Evolutionary conservation across 1,284 basidiomycete species (phyloP), one percentile per base, ranked within the genome.

Genomic region (Sporisorium exsertum): DNA sequence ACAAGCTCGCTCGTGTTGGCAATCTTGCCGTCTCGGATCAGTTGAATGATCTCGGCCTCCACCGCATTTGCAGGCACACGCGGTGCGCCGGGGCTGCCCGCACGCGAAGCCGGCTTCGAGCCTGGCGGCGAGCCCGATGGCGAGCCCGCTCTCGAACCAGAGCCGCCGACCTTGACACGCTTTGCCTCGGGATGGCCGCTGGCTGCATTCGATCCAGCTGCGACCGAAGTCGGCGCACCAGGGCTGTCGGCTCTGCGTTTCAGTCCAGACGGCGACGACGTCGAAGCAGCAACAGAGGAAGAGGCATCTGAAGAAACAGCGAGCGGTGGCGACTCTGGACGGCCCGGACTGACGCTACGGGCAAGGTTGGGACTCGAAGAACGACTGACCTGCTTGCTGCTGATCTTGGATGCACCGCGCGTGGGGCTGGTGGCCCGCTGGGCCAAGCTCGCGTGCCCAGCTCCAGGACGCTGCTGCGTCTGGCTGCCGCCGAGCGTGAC

Each of bases 1-100:
- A 82, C 79, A 20, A 82, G 61, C 50, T 79, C 81, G 33, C 72
- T 72, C 37, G 81, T 82, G 46, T 67, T 79, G 27, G 72, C 64
- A 15, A 81, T 72, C 56, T 66, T 76, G 47, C 77, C 72, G 3
- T 78, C 66, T 12, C 75, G 68, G 20, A 83, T 69, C 3, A 82
- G 74, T 43, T 77, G 68, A 37, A 77, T 78, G 55, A 83, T 72
- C 53, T 82, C 79, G 5, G 67, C 51, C 45, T 83, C 81, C 13
- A 83, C 78, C 18, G 78, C 72, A 29, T 67, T 77, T 15, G 65
- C 74, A 49, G 64, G 62, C 18, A 63, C 52, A 27, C 66, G 69
- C 20, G 72, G 61, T 4, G 68, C 72, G 35, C 68, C 72, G 4
- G 76, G 76, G 20, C 68, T 72, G 3, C 65, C 72, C 3, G 72